These are phyloP conservation scores for Lagenidium giganteum DNA, from an alignment of 352 stramenopile species.

Conservation along the genomic window DNA sequence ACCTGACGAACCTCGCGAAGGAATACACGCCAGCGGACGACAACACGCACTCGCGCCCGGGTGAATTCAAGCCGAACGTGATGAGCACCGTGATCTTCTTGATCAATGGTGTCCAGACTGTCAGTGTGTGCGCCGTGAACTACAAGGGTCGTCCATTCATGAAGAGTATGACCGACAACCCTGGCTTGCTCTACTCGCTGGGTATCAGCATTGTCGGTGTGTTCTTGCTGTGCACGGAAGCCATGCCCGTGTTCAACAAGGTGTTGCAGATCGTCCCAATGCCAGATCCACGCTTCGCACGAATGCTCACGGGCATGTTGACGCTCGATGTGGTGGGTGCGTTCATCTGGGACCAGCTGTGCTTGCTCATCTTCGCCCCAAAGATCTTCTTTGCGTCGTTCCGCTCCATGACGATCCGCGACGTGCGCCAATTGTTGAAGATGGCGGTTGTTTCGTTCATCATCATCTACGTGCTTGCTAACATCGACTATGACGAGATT, in stretches of 20 bases:
- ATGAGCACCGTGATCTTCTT: conserved; percentile 98
- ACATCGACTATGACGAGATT: conserved; percentile 82
- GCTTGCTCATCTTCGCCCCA: conserved; percentile 63
- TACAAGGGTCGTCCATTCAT: conserved; percentile 97
- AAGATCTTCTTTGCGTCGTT: conserved; percentile 75
- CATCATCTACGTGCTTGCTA: conserved; percentile 74
- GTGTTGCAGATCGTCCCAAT: conserved; percentile 86
- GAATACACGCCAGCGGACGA: conserved; percentile 81
- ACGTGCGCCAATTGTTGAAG: conserved; percentile 65
- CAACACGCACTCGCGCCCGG: conserved; percentile 54
- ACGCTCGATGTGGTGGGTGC: conserved; percentile 76
- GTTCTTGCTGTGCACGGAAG: conserved; percentile 86
- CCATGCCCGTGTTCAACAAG: conserved; percentile 87
- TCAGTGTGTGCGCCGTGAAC: conserved; percentile 98
- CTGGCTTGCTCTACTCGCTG: conserved; percentile 86
- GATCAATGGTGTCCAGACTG: conserved; percentile 87
- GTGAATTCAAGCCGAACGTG: conserved; percentile 94
- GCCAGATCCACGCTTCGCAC: conserved; percentile 68
- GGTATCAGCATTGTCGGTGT: conserved; percentile 71
- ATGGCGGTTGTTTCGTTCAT: conserved; percentile 65
- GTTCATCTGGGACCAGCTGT: conserved; percentile 74
- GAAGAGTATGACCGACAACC: conserved; percentile 94
- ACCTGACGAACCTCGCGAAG: conserved; percentile 83
- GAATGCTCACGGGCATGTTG: conserved; percentile 58
- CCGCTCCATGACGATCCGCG: conserved; percentile 48